Evolutionary conservation across 1,139 yeast species (phyloP).

Genomic region (Schizosaccharomyces versatilis): DNA sequence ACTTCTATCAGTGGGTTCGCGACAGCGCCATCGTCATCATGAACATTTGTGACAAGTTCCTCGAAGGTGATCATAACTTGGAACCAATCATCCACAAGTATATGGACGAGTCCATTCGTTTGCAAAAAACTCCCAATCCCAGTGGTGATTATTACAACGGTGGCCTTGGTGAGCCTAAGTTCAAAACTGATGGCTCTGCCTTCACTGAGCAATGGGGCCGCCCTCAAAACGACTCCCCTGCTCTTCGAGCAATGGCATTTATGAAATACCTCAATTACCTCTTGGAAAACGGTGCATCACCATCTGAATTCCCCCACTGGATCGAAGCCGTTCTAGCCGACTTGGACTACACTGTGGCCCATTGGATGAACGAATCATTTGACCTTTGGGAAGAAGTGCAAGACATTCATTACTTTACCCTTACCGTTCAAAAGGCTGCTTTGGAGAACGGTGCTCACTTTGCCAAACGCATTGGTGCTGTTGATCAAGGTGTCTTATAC

Average conservation of each 20-base stretch:
- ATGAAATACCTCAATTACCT: constrained; percentile 32
- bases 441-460: constrained; percentile 34
- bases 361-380: constrained; percentile 48
- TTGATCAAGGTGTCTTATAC: constrained; percentile 18
- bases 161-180: constrained; percentile 77
- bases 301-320: constrained; percentile 10
- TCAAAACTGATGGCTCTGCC: constrained; percentile 38
- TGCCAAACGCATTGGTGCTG: constrained; percentile 24
- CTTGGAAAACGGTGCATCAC: constrained; percentile 18
- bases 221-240: constrained; percentile 85
- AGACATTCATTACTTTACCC: constrained; percentile 57
- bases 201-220: constrained; percentile 66
- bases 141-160: constrained; percentile 38
- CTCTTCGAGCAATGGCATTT: constrained; percentile 48
- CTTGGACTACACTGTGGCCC: constrained; percentile 36
- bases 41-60: constrained; percentile 16
- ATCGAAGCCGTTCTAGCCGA: constrained; percentile 42
- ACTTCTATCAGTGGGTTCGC: constrained; percentile 75
- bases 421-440: constrained; percentile 51
- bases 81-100: constrained; percentile 37
- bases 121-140: constrained; percentile 42
- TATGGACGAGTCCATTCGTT: constrained; percentile 16
- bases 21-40: constrained; percentile 63
- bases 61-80: constrained; percentile 26
- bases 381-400: constrained; percentile 87